These are phyloP conservation scores for Eimeria praecox DNA, from an alignment of 169 alveolate genomes.

Conservation along the genomic window DNA sequence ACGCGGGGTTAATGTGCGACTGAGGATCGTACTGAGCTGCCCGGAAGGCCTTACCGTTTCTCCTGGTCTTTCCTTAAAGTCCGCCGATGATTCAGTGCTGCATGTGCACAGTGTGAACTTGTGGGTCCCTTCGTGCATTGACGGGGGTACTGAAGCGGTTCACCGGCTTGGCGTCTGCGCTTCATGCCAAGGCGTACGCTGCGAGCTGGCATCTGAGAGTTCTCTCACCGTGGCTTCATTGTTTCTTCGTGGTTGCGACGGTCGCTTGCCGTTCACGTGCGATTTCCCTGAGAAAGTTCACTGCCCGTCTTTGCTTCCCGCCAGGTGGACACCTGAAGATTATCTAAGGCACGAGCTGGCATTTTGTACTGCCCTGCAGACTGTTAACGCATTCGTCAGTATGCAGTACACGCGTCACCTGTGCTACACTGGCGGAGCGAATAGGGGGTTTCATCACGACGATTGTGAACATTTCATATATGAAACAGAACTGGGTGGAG, in stretches of 20 bases:
- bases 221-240: not conserved
- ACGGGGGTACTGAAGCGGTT: not conserved
- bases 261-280: constrained; percentile 35
- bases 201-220: constrained; percentile 32
- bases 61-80: not conserved
- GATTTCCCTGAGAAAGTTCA: not conserved
- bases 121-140: constrained; percentile 66
- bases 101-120: constrained; percentile 63
- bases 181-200: constrained; percentile 49
- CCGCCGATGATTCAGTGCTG: constrained; percentile 4
- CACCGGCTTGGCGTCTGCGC: not conserved
- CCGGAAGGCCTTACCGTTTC: not conserved
- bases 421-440: constrained; percentile 27
- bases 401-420: constrained; percentile 59
- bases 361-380: constrained; percentile 19
- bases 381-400: constrained; percentile 38
- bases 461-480: not conserved
- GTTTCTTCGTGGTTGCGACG: constrained; percentile 49
- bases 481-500: not conserved
- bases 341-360: not conserved
- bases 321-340: not conserved
- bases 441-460: constrained; percentile 45
- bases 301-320: not conserved
- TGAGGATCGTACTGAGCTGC: constrained; percentile 1
- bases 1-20: constrained; percentile 21